Evolutionary conservation across 139 green algal genomes (phyloP), one percentile per base, ranked within the genome.

Genomic region (Picochlorum sp.): DNA sequence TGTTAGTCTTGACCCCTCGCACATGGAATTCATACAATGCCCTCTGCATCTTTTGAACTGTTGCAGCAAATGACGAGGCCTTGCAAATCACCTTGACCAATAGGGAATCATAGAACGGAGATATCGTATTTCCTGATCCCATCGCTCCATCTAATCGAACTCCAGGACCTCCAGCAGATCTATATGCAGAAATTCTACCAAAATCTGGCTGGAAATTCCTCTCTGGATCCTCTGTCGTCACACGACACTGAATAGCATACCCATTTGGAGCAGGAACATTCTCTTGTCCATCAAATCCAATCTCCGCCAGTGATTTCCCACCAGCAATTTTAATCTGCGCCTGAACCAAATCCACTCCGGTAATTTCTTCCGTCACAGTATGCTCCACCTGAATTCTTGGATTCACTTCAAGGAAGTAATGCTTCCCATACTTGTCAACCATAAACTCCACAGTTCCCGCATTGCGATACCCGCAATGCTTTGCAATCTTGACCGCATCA

Each of bases 401-500:
- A 81, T 98, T 98, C 65, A 98, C 90, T 75, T 98, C 92, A 68
- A 98, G 79, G 78, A 98, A 98, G 81, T 92, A 98, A 84, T 96
- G 87, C 41, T 80, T 65, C 14, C 87, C 87, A 26, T 88, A 60
- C 74, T 90, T 85, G 76, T 93, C 89, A n/a, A 98, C 86, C 84
- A 98, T 92, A 77, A 98, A 98, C 84, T 98, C 92, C 30, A 98
- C 89, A n/a, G 92, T 98, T 44, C 90, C 90, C 15, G 82, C 86
- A 67, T 92, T 91, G 44, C 80, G 49, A 78, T 95, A 95, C 4
- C 78, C 81, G 52, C 91, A 84, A 62, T 94, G 80, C 61, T 77
- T 77, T 24, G 66, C 74, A 51, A 95, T 76, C 75, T 81, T 86
- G 7, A 92, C 82, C 4, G 90, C 86, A 56, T 93, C 85, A 30